Base-by-base conservation (phyloP, 495 filamentous ascomycete species). In the Penicillium pulvis region DNA sequence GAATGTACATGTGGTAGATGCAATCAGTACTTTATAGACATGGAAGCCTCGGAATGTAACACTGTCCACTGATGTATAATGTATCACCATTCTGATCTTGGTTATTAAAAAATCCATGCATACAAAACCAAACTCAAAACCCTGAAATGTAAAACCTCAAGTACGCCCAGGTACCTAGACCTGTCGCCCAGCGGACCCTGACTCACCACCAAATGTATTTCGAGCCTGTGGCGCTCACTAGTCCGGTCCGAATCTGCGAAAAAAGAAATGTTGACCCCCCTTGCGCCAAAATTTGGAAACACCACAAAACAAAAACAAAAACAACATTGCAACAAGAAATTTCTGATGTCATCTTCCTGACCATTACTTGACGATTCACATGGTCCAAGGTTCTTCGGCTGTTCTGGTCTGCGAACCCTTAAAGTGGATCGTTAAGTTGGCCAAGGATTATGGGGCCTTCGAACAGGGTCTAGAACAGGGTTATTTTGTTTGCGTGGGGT, bases 201-300 rank as follows among this genome's bases (percentile, higher is more conserved):
- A 53, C 39, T 53, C 36, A 53, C 36, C 36, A 44, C 51, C 23
- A 23, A 23, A 53, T 39, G 14, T 42, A 53, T 43, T 28, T 53
- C 20, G 4, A 43, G 51, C 20, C 20, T 28, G 51, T 53, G 51
- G 51, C 51, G 51, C 17, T 53, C 51, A 43, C 51, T 53, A 53
- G 51, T 10, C 23, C 20, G 23, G 51, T 17, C 36, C 17, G 20
- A 17, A 28, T 53, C 36, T 36, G 19, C 39, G 35, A 36, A 35
- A 53, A 42, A 30, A 28, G 36, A 43, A 53, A 49, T 28, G 7
- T 30, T 24, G 5, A 3, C 16, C 1, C 46, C 46, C 46, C 46
- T 49, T 49, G 46, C 46, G 46, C 46, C 46, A 30, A 16, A 47
- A 16, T 14, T 12, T 47, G 44, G 28, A 19, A 49, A 33, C 39